Evolutionary conservation across 1,284 basidiomycete genomes (phyloP), one percentile per base, ranked within the genome.

Genomic region (Anthracocystis walkeri): DNA sequence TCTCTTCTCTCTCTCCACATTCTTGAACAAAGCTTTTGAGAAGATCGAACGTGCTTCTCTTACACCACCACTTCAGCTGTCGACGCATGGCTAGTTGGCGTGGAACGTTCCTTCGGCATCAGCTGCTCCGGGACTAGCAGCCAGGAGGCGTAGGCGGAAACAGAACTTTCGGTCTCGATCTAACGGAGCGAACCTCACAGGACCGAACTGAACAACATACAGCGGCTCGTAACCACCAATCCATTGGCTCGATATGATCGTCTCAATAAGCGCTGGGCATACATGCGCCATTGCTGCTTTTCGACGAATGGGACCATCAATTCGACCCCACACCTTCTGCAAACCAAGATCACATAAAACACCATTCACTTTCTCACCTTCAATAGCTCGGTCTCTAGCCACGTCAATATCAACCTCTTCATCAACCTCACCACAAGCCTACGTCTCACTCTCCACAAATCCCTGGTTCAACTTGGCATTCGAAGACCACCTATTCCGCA

Each of bases 401-500:
- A 25, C 42, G 5, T 20, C 31, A n/a, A 14, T 42, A 10, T 10
- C 29, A 3, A 1, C n/a, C 18, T 7, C 27, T 4, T 31, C 35
- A 7, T 8, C 59, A 2, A 33, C 56, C 4, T 27, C 52, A 29
- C 62, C 65, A 4, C 58, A 82, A 71, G 66, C 95, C 45, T 96
- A 93, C 85, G 87, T 96, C 18, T 98, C 95, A 0, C 88, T 88
- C 20, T 94, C 94, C 14, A 90, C 89, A 0, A 89, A 95, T 82
- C 94, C 95, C 1, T 94, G 92, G 86, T 97, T 97, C 87, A 98
- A 99, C 85, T 89, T 99, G 33, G 90, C 93, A 0, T 90, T 94
- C 57, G 96, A 99, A 85, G 95, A 98, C 40, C 56, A 77, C 40
- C 60, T 67, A 23, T 65, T 78, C 45, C 62, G 71, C 41, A 74